Percentiles rank a stretch among this genome's conserved stretches.
These are phyloP conservation scores for Diphasiastrum complanatum DNA, from an alignment of 83 land plant species.

Conservation along the genomic window DNA sequence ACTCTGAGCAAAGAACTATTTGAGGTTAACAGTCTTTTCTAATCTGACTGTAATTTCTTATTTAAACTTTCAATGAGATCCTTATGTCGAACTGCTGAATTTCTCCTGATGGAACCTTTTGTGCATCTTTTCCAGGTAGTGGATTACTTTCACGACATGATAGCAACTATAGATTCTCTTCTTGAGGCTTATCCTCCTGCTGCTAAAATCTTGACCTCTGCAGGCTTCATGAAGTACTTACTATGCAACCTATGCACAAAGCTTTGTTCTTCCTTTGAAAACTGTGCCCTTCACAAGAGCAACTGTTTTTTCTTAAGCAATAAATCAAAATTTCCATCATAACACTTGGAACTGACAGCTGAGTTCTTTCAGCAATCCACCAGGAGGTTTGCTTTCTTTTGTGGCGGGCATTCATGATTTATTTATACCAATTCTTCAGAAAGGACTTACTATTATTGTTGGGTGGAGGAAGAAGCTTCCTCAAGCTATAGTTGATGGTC, in stretches of 20 bases:
- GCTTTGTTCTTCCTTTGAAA: background rate
- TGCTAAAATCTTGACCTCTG: background rate
- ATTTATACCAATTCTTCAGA: background rate
- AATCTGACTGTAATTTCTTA: too few relatives aligned
- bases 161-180: background rate
- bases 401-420: background rate
- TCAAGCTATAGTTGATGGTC: too few relatives aligned
- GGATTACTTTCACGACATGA: background rate
- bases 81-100: too few relatives aligned
- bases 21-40: too few relatives aligned
- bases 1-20: too few relatives aligned
- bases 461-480: too few relatives aligned
- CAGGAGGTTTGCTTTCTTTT: background rate
- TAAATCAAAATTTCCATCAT: too few relatives aligned
- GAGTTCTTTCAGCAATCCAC: background rate
- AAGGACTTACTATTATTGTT: background rate
- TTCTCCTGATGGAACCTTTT: too few relatives aligned
- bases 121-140: slow-evolving; percentile 3
- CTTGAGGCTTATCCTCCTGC: slow-evolving; percentile 4
- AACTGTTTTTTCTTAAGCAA: too few relatives aligned
- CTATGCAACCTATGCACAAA: too few relatives aligned
- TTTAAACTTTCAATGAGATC: too few relatives aligned
- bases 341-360: background rate
- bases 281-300: background rate
- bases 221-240: background rate